Percentiles rank a stretch among this genome's conserved stretches.
Conservation (phyloP, 305 asterid species). For the Solanum hybrid region DNA sequence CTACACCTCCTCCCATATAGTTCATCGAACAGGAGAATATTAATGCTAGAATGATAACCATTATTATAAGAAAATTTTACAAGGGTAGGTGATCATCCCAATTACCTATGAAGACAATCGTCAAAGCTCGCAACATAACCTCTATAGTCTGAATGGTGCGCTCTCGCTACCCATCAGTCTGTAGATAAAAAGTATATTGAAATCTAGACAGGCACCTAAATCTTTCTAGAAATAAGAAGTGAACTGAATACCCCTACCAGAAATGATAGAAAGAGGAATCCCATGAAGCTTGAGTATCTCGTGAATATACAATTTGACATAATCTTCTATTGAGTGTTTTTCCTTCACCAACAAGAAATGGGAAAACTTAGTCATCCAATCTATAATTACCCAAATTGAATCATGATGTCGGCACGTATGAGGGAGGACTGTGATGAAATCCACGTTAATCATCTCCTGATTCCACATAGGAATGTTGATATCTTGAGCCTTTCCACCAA, state of each 20-base stretch:
- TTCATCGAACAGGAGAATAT: too few relatives aligned
- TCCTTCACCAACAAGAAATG: neutral
- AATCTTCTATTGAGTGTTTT: neutral
- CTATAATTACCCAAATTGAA: too few relatives aligned
- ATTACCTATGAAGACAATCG: neutral
- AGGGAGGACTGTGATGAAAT: neutral
- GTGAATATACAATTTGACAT: neutral
- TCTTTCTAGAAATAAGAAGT: neutral
- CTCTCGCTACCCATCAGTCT: neutral
- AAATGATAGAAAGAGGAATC: neutral
- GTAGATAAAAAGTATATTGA: too few relatives aligned
- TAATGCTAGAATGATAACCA: neutral
- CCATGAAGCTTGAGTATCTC: neutral
- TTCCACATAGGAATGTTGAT: neutral
- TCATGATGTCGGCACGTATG: neutral
- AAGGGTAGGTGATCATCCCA: neutral
- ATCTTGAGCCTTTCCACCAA: neutral
- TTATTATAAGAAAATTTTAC: too few relatives aligned
- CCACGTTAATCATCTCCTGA: neutral
- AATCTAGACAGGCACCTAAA: neutral
- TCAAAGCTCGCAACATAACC: neutral
- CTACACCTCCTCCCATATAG: neutral
- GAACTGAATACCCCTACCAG: neutral
- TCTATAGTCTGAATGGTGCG: accelerated
- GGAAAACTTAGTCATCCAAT: neutral